Evolutionary conservation across 2,329 filamentous ascomycete species (phyloP), one percentile per base, ranked within the genome.

Genomic region (Penicillium concentricum): DNA sequence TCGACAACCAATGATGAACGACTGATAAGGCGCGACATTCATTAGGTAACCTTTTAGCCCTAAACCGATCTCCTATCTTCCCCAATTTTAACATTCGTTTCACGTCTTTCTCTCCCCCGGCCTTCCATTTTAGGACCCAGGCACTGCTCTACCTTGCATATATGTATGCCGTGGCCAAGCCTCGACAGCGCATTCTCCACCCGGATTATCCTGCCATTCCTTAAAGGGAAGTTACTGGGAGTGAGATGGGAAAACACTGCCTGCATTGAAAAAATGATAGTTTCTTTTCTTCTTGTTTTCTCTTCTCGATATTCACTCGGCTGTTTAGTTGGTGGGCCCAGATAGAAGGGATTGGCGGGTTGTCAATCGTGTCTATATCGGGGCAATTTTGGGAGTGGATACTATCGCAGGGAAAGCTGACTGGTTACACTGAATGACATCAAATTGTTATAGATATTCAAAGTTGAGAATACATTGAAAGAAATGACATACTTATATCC

Each of bases 81-180:
- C n/a, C 49, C 50, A 44, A 24, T 22, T 38, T 22, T 52, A 18
- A 46, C 37, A 10, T 35, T 26, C 30, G 41, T 62, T 61, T 67
- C 13, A 35, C 28, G 20, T 43, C 39, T 39, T 30, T 26, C 49
- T 26, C 49, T 51, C 66, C 48, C 43, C 50, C 54, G 56, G 50
- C 48, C 63, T 67, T 66, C 65, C 63, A 48, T 54, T 69, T 64
- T 61, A 9, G 32, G 61, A 37, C 10, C 28, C 28, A 9, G 28
- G 24, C 7, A 15, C 15, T 37, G 20, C 12, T 45, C 15, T 53
- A n/a, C 34, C 30, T 28, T 30, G 34, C 47, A 49, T 38, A n/a
- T 26, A 22, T 39, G 48, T n/a, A 43, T 34, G 48, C 5, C 18
- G 28, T 34, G 20, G 32, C 20, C 45, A 37, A 49, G 46, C 24